These are phyloP conservation scores for Carex cristatella DNA, from an alignment of 176 grass and related monocot species.

Conservation along the genomic window DNA sequence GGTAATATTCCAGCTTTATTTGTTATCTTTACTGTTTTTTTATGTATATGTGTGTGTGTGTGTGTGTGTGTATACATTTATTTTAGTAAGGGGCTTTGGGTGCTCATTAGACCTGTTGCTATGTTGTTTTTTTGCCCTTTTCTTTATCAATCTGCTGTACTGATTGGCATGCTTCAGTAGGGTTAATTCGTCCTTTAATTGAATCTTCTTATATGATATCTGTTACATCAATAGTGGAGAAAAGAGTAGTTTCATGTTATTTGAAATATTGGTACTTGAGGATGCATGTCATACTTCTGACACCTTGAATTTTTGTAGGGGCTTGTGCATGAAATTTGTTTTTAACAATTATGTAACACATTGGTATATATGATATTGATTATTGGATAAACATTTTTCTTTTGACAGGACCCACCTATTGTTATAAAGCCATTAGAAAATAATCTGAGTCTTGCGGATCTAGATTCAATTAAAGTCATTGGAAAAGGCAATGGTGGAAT, in stretches of 20 bases:
- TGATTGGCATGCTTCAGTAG: neutral
- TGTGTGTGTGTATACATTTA: neutral
- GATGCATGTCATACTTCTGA: neutral
- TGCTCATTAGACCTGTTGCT: neutral
- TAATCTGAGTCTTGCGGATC: conserved; percentile 76
- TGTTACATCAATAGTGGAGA: neutral
- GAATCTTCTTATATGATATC: neutral
- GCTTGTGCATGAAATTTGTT: neutral
- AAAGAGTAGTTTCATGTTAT: neutral
- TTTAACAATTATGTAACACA: neutral
- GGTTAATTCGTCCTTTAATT: neutral
- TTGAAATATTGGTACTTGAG: neutral
- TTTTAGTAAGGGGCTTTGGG: neutral
- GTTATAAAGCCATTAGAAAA: conserved; percentile 48
- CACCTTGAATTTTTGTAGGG: neutral
- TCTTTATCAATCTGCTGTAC: neutral
- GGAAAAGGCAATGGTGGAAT: conserved; percentile 83
- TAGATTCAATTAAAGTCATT: conserved; percentile 82
- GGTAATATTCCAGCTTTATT: conserved; percentile 34
- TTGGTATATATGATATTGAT: neutral
- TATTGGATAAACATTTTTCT: conserved; percentile 2
- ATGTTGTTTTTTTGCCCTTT: neutral
- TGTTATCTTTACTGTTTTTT: neutral
- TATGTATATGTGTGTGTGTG: neutral
- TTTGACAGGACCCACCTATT: conserved; percentile 38